phyloP scores from a whole-genome alignment of 306 rosid genomes.

The Pyrus pyrifolia region DNA sequence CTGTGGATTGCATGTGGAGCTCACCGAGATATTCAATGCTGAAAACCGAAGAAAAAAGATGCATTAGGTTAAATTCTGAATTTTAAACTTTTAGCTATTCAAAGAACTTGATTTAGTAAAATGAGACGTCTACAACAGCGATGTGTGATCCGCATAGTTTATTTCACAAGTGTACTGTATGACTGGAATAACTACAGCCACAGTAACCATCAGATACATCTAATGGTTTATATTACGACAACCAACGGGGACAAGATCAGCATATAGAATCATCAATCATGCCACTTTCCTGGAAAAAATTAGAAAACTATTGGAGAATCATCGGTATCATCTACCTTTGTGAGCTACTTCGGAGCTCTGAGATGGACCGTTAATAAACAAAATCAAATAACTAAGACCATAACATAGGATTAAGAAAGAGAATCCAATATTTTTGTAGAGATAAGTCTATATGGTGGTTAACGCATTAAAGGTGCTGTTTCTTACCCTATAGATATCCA shows the following conservation, averaged over 20 bases:
- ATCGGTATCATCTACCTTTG: not conserved
- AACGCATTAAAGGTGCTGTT: not conserved
- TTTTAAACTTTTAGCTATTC: not conserved
- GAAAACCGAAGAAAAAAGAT: not conserved
- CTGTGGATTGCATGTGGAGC: not conserved
- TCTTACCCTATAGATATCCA: constrained; percentile 49
- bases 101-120: not conserved
- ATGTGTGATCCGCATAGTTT: not conserved
- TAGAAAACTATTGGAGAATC: not conserved
- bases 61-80: not conserved
- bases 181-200: not conserved
- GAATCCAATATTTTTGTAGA: not conserved
- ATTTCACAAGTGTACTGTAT: not conserved
- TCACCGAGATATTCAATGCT: not conserved
- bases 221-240: not conserved
- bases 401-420: not conserved
- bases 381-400: not conserved
- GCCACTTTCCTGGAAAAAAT: not conserved
- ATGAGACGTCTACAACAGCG: not conserved
- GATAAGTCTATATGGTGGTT: not conserved
- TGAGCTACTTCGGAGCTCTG: not conserved
- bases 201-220: not conserved
- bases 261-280: not conserved
- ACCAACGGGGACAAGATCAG: not conserved
- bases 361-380: not conserved